Percentiles rank a stretch among this genome's conserved stretches.
Conservation (phyloP, 352 stramenopile genomes). For the Phytophthora tubulina region DNA sequence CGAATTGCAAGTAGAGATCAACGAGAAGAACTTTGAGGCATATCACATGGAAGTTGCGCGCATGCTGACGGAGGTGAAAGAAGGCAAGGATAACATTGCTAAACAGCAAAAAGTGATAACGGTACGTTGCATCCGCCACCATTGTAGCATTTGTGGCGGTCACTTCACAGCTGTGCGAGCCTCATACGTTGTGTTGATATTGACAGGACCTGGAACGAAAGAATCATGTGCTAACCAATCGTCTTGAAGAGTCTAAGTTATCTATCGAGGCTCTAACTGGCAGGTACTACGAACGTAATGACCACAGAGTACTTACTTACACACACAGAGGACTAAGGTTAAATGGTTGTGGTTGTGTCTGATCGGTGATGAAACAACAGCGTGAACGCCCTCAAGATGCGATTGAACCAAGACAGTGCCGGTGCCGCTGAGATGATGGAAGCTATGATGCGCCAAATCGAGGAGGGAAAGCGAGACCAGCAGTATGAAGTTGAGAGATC, state of each 20-base stretch:
- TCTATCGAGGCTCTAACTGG: constrained; percentile 73
- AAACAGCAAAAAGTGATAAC: constrained; percentile 80
- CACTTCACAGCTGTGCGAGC: too few species aligned
- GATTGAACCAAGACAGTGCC: constrained; percentile 76
- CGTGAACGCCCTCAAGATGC: constrained; percentile 74
- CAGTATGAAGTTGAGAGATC: constrained; percentile 68
- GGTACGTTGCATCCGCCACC: constrained; percentile 36
- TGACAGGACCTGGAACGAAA: constrained; percentile 75
- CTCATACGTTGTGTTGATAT: background rate
- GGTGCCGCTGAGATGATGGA: constrained; percentile 72
- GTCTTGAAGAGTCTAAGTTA: constrained; percentile 75
- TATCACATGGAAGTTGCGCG: constrained; percentile 77
- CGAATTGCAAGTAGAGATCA: constrained; percentile 47
- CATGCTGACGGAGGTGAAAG: constrained; percentile 73
- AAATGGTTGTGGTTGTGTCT: background rate
- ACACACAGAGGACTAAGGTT: background rate
- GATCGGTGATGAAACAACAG: constrained; percentile 34
- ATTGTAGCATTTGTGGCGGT: background rate
- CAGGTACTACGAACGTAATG: constrained; percentile 43
- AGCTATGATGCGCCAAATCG: constrained; percentile 70
- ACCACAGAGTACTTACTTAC: background rate
- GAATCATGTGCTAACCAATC: constrained; percentile 64
- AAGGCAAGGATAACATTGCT: constrained; percentile 57
- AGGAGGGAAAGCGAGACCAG: constrained; percentile 73
- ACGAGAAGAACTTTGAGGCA: constrained; percentile 73